Evolutionary conservation across 2,329 filamentous ascomycete genomes (phyloP).

Genomic region (Colletotrichum sp.): DNA sequence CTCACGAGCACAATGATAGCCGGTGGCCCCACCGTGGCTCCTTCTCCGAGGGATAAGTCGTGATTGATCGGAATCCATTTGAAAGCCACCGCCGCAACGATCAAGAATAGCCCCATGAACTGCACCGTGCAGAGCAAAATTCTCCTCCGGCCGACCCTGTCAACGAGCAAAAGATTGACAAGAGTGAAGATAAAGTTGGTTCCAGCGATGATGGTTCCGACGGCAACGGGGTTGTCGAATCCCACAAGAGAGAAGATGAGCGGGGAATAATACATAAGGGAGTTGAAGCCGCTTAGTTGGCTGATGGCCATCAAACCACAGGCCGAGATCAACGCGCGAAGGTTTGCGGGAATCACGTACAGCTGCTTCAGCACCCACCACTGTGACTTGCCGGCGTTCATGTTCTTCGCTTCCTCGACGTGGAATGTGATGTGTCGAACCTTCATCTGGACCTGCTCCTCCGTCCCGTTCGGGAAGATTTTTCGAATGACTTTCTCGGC

Average conservation of each 20-base stretch:
- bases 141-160: slow-evolving; percentile 47
- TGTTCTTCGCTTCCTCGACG: slow-evolving; percentile 41
- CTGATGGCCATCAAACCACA: slow-evolving; percentile 58
- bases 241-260: slow-evolving; percentile 54
- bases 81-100: slow-evolving; percentile 48
- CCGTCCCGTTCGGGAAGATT: slow-evolving; percentile 46
- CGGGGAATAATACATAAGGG: slow-evolving; percentile 55
- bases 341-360: slow-evolving; percentile 45
- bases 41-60: slow-evolving; percentile 40
- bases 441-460: slow-evolving; percentile 48
- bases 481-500: slow-evolving; percentile 40
- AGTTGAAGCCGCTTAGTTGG: slow-evolving; percentile 58
- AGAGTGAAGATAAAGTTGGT: slow-evolving; percentile 56
- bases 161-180: slow-evolving; percentile 51
- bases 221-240: slow-evolving; percentile 52
- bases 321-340: slow-evolving; percentile 48
- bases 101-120: slow-evolving; percentile 47
- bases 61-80: slow-evolving; percentile 50
- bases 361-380: slow-evolving; percentile 51
- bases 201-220: slow-evolving; percentile 47
- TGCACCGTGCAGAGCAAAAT: slow-evolving; percentile 47
- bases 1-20: slow-evolving; percentile 42
- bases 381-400: slow-evolving; percentile 42
- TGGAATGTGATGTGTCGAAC: slow-evolving; percentile 42
- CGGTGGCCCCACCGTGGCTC: slow-evolving; percentile 31